Evolutionary conservation across 345 rosid species (phyloP).

Genomic region (Kernera saxatilis): DNA sequence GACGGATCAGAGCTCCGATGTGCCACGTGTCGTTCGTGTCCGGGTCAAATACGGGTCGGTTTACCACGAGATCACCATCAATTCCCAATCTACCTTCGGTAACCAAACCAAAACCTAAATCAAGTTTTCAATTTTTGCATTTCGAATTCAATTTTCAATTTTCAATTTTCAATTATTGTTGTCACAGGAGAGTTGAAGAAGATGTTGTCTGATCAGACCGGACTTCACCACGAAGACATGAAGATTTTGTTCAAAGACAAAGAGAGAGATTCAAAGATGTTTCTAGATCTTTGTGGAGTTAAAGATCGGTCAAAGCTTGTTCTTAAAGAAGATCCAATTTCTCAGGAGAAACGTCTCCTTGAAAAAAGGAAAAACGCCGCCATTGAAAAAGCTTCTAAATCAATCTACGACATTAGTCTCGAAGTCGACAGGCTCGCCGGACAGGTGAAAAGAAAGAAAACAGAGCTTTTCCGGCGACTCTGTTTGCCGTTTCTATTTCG

Average conservation of each 20-base stretch:
- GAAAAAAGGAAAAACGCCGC: slow-evolving; percentile 77
- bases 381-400: slow-evolving; percentile 81
- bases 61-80: slow-evolving; percentile 73
- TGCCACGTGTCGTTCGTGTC: slow-evolving; percentile 79
- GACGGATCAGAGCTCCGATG: slow-evolving; percentile 51
- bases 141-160: not conserved
- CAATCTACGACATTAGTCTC: slow-evolving; percentile 75
- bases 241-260: slow-evolving; percentile 86
- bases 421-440: slow-evolving; percentile 88
- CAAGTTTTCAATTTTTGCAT: not conserved
- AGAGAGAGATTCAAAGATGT: slow-evolving; percentile 94
- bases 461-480: not conserved
- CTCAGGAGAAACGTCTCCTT: slow-evolving; percentile 78
- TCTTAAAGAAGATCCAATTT: slow-evolving; percentile 76
- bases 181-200: slow-evolving; percentile 99
- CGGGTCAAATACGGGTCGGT: slow-evolving; percentile 81
- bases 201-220: slow-evolving; percentile 62
- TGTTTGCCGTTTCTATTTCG: not conserved
- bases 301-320: slow-evolving; percentile 85
- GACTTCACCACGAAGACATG: slow-evolving; percentile 89
- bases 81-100: slow-evolving; percentile 86
- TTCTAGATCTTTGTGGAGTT: slow-evolving; percentile 82
- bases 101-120: slow-evolving; percentile 8
- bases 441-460: slow-evolving; percentile 40
- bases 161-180: not conserved